Conservation (phyloP, 305 asterid genomes). For the Solanum hybrid region DNA sequence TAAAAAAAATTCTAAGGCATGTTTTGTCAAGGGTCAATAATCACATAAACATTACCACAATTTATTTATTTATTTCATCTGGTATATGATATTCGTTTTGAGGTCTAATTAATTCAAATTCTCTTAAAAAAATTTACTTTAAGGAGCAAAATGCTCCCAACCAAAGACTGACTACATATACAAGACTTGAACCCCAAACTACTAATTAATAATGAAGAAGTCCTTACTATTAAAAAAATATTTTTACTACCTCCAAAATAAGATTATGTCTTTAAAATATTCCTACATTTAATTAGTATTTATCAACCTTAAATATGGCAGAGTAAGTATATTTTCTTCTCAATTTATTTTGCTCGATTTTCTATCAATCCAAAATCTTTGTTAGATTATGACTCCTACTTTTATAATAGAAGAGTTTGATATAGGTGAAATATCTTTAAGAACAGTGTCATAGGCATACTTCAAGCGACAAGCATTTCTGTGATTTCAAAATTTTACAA, state of each 20-base stretch:
- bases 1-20: not conserved
- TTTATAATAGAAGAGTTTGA: no score
- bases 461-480: not conserved
- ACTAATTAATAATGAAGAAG: not conserved
- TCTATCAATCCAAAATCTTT: no score
- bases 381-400: not conserved
- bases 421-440: no score
- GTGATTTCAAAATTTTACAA: not conserved
- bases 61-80: no score
- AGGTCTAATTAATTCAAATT: no score
- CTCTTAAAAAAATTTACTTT: accelerated
- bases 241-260: no score
- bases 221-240: not conserved
- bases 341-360: no score
- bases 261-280: not conserved
- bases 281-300: not conserved
- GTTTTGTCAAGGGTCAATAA: not conserved
- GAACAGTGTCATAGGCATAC: no score
- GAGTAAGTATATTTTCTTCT: no score
- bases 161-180: no score
- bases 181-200: not conserved
- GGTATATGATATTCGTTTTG: no score
- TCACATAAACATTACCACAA: not conserved
- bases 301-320: not conserved
- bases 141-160: no score